Evolutionary conservation across 2,329 filamentous ascomycete species (phyloP), one percentile per base, ranked within the genome.

Genomic region (Colletotrichum siamense): DNA sequence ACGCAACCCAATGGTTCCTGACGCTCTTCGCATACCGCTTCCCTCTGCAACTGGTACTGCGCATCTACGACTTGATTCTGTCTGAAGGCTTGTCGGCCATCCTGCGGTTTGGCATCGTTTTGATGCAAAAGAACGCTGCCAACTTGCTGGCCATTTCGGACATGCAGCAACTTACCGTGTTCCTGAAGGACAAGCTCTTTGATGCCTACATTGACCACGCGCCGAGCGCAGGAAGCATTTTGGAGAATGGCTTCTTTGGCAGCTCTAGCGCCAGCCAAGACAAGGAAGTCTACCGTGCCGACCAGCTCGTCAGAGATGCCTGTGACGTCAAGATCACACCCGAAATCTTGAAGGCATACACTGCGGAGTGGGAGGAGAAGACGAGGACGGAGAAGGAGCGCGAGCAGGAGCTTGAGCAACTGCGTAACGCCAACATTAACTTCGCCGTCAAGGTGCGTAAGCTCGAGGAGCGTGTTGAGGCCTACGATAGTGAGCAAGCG

Each of bases 11-110:
- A 84, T 99, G 97, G 97, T 99, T 99, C 86, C 90, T 99, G 66
- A 99, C 97, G 0, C 90, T 99, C n/a, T 99, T 99, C 82, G 96
- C 96, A 36, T 99, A 99, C 84, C 95, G 98, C 57, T 99, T 99
- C 84, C 97, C 97, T 10, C 90, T 99, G 9, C 97, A 99, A 83
- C 92, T 99, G 12, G 97, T 99, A 8, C 93, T 99, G 74, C 95
- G 97, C 36, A 98, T 99, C 67, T 99, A 99, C 85, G 97, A 99
- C 83, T 88, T 99, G 71, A 97, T 99, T 68, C 89, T 99, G 22
- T 97, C 95, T 63, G 96, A 99, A 85, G 97, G 98, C 4, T 89
- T 99, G 18, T 95, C 96, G 69, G 97, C 97, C 1, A 97, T 99
- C 79, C 88, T 99, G 69, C 96, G 96, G 80, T 99, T 99, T 80